Evolutionary conservation across 2,329 filamentous ascomycete genomes (phyloP), one percentile per base, ranked within the genome.

Genomic region (Knoxdaviesia capensis): DNA sequence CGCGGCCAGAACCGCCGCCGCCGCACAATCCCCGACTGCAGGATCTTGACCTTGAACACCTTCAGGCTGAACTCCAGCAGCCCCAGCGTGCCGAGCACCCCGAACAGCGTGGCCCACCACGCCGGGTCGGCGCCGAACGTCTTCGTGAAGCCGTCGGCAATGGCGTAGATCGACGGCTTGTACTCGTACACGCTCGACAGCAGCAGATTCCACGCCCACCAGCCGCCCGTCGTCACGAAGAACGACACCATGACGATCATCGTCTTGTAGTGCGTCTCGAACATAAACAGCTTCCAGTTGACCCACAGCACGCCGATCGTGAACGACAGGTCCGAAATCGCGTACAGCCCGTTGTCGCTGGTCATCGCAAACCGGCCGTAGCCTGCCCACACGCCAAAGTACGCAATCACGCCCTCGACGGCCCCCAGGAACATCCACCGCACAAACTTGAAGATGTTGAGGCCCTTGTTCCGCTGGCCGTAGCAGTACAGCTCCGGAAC

Each of bases 401-500:
- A 92, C 6, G 81, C 68, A 39, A 86, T 60, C 47, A 85, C 69
- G 6, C 84, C 80, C 56, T 92, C 78, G 5, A 69, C 65, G 0
- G 74, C 74, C 1, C 73, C 85, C 50, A 82, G 74, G 34, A 80
- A 66, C 59, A 87, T 83, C 86, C 86, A 93, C 6, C 70, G 69
- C 0, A 79, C 52, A 52, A 86, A 93, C 45, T 83, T 67, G 38
- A 64, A 64, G 47, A 85, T 66, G 52, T 88, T 88, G 54, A 94
- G 77, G 0, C 80, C 84, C 48, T 59, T 62, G 46, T 71, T 71
- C 20, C 71, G 71, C 59, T 90, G 85, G 5, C 86, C 85, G 48
- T 80, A 83, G 7, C 76, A 74, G 57, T 96, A 96, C 2, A 96
- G 69, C 56, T 96, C 88, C 0, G 88, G 88, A 0, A 94, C 79